These are phyloP conservation scores for Dendrobium nobile DNA, from an alignment of 106 monocot species.

Conservation along the genomic window DNA sequence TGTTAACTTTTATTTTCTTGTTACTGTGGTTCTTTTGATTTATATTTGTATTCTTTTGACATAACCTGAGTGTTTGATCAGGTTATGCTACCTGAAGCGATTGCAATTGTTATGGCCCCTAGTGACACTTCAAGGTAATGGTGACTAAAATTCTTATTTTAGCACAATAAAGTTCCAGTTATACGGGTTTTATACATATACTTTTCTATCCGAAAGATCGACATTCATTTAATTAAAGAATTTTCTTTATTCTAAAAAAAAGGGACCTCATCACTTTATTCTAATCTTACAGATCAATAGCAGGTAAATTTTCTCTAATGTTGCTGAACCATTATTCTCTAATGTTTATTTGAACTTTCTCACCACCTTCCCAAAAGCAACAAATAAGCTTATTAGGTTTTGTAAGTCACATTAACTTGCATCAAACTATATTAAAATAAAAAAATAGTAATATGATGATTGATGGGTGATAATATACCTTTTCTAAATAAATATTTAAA, in stretches of 20 bases:
- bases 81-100: constrained; percentile 85
- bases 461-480: no score
- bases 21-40: neutral
- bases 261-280: neutral
- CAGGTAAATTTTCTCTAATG: neutral
- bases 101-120: constrained; percentile 92
- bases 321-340: neutral
- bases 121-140: constrained; percentile 55
- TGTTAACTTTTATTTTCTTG: neutral
- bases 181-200: neutral
- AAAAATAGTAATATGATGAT: no score
- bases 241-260: neutral
- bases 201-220: neutral
- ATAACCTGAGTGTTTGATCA: constrained; percentile 14
- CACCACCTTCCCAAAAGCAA: no score
- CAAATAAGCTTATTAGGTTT: no score
- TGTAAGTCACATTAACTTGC: no score
- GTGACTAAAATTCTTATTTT: neutral
- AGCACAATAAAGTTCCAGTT: neutral
- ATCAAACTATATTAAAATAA: no score
- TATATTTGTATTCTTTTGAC: neutral
- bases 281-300: neutral
- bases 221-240: neutral
- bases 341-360: no score
- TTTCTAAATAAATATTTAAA: no score